phyloP scores from a whole-genome alignment of 331 rosid genomes.

The Malus hybrid region DNA sequence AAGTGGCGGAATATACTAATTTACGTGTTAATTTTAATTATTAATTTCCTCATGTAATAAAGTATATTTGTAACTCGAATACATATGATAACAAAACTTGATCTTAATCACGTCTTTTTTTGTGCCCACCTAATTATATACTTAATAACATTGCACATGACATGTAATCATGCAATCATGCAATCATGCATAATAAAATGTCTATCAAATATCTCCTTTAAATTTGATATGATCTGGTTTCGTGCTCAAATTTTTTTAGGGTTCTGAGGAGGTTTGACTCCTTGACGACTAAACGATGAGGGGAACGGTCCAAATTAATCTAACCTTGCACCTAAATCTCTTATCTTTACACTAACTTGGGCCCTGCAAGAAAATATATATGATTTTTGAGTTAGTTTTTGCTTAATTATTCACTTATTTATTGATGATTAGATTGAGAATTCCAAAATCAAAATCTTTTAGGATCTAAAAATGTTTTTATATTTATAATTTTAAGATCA shows the following conservation, averaged over 20 bases:
- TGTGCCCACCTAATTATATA: not conserved
- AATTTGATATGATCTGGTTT: not conserved
- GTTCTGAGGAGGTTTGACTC: not conserved
- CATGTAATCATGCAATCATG: not conserved
- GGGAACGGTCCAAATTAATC: not conserved
- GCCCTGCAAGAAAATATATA: too few species aligned
- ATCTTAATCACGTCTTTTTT: too few species aligned
- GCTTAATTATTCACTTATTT: not conserved
- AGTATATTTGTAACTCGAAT: too few species aligned
- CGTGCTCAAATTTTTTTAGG: not conserved
- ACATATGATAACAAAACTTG: too few species aligned
- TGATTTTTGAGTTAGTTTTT: too few species aligned
- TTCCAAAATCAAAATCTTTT: slow-evolving; percentile 49
- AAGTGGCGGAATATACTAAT: too few species aligned
- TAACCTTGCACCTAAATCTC: not conserved
- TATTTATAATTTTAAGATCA: not conserved
- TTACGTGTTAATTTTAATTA: too few species aligned
- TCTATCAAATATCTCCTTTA: not conserved
- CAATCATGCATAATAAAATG: not conserved
- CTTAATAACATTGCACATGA: not conserved
- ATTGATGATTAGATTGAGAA: slow-evolving; percentile 8
- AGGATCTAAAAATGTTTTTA: slow-evolving; percentile 26
- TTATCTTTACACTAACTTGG: not conserved
- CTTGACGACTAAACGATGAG: not conserved
- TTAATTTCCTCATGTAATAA: too few species aligned